These are phyloP conservation scores for Volvox reticuliferus DNA, from an alignment of 139 green algal species.

Conservation along the genomic window DNA sequence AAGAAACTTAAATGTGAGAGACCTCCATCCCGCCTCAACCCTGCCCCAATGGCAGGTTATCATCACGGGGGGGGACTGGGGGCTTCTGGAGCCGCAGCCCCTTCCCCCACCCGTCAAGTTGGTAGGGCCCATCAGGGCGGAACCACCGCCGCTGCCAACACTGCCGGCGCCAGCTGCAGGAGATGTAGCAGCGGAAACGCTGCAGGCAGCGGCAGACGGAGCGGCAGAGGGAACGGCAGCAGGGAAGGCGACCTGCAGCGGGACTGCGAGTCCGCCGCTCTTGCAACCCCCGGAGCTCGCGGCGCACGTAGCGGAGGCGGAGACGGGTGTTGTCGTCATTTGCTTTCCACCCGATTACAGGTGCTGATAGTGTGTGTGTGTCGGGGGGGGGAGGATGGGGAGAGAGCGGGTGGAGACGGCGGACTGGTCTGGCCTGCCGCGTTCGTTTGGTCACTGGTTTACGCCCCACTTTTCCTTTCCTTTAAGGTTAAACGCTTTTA, in stretches of 20 bases:
- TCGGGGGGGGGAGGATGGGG: not conserved
- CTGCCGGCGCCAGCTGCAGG: not conserved
- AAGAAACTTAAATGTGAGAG: too few relatives aligned
- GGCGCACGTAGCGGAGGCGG: not conserved
- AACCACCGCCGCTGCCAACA: not conserved
- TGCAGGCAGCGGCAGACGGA: too few relatives aligned
- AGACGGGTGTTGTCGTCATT: constrained; percentile 30
- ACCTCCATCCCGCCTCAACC: not conserved
- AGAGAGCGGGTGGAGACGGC: too few relatives aligned
- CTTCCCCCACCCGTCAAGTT: constrained; percentile 15
- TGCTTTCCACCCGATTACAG: constrained; percentile 28
- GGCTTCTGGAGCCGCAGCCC: constrained; percentile 41
- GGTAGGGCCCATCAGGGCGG: constrained; percentile 30
- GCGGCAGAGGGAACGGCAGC: too few relatives aligned
- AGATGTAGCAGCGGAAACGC: not conserved
- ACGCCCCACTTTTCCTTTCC: too few relatives aligned
- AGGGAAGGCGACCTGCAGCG: not conserved
- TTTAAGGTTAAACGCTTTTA: too few relatives aligned
- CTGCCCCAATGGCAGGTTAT: not conserved
- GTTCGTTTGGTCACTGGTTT: too few relatives aligned
- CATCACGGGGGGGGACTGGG: constrained; percentile 46
- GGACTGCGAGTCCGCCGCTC: not conserved
- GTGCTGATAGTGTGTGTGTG: not conserved
- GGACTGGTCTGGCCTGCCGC: too few relatives aligned
- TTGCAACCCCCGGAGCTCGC: constrained; percentile 1